A percentile compares a stretch with the other conserved stretches of the same genome.
Conservation (phyloP, 306 rosid species). For the Inga oerstediana region DNA sequence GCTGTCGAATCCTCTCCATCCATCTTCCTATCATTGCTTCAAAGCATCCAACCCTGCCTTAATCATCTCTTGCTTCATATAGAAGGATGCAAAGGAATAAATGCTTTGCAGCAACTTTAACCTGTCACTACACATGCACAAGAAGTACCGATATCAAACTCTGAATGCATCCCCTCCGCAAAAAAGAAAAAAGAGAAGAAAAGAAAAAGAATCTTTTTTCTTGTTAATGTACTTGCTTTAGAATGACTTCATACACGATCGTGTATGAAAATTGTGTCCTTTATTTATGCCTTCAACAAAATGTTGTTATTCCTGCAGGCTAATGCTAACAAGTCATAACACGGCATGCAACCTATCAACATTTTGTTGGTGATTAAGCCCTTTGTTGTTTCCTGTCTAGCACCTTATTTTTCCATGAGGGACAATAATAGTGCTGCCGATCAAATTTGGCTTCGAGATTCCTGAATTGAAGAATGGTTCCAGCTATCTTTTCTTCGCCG, state of each 20-base stretch:
- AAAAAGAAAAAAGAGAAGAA: no score
- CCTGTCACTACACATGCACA: background rate
- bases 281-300: background rate
- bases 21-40: background rate
- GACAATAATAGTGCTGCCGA: background rate
- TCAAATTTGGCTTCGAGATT: slow-evolving; percentile 28
- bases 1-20: background rate
- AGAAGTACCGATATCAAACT: background rate
- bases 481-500: slow-evolving; percentile 24
- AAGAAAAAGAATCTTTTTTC: no score
- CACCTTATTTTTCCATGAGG: background rate
- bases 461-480: slow-evolving; percentile 32
- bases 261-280: background rate
- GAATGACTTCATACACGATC: background rate
- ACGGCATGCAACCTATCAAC: slow-evolving; percentile 13
- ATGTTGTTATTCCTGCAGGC: slow-evolving; percentile 61
- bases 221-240: background rate
- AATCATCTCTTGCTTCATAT: slow-evolving; percentile 13
- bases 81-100: slow-evolving; percentile 6
- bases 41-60: background rate
- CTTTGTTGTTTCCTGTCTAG: slow-evolving; percentile 29
- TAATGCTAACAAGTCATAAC: slow-evolving; percentile 77
- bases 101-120: background rate
- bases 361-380: slow-evolving; percentile 30
- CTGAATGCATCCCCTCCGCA: background rate